Evolutionary conservation across 2,329 filamentous ascomycete species (phyloP).

Genomic region (Pestalotiopsis sp.): DNA sequence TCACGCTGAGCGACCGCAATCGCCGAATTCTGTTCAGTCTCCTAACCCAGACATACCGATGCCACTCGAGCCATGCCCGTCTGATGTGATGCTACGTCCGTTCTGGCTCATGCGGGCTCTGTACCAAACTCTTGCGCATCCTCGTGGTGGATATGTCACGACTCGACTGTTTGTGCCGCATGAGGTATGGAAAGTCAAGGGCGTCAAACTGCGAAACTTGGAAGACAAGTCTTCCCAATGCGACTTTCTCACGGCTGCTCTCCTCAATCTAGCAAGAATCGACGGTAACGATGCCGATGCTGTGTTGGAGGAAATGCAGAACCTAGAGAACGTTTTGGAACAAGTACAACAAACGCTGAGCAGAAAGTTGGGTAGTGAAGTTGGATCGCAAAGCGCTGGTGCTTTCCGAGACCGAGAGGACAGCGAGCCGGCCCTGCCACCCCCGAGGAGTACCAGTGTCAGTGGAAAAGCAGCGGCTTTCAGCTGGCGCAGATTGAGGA

Average conservation of each 20-base stretch:
- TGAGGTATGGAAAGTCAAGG: slow-evolving; percentile 92
- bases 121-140: slow-evolving; percentile 89
- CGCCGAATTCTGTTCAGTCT: slow-evolving; percentile 67
- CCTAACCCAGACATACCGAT: slow-evolving; percentile 68
- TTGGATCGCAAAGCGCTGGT: slow-evolving; percentile 72
- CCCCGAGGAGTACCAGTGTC: slow-evolving; percentile 61
- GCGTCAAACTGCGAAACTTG: slow-evolving; percentile 86
- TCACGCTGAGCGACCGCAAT: slow-evolving; percentile 61
- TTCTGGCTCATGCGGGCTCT: slow-evolving; percentile 98
- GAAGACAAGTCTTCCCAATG: slow-evolving; percentile 95
- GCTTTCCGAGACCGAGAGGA: slow-evolving; percentile 46
- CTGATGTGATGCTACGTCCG: slow-evolving; percentile 84
- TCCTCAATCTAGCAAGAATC: slow-evolving; percentile 80
- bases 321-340: slow-evolving; percentile 82
- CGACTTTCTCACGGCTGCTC: slow-evolving; percentile 85
- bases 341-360: slow-evolving; percentile 76
- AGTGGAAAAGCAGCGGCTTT: slow-evolving; percentile 78
- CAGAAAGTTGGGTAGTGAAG: slow-evolving; percentile 90
- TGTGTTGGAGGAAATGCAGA: slow-evolving; percentile 91
- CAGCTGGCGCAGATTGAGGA: slow-evolving; percentile 87
- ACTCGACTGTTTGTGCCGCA: slow-evolving; percentile 89
- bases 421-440: slow-evolving; percentile 32
- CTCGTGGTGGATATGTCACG: slow-evolving; percentile 88
- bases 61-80: slow-evolving; percentile 88
- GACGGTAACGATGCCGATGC: slow-evolving; percentile 91